phyloP scores from a whole-genome alignment of 2,329 filamentous ascomycete genomes.

The Clarireedia homoeocarpa region DNA sequence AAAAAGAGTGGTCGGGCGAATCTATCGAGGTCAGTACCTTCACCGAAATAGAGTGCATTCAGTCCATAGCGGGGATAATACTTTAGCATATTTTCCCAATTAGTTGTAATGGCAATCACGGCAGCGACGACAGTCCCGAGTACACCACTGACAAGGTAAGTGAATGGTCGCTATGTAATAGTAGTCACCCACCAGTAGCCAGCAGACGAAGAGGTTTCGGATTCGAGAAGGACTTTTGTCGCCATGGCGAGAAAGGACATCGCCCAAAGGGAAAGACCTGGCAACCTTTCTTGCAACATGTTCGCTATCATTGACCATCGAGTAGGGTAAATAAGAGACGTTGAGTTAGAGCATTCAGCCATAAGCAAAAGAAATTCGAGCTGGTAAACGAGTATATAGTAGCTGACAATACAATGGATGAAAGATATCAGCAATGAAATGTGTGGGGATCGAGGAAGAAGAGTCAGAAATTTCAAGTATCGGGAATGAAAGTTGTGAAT shows the following conservation, averaged over 20 bases:
- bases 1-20: neutral
- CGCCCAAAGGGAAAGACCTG: neutral
- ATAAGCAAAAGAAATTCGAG: too few relatives aligned
- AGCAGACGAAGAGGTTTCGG: neutral
- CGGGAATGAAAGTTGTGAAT: neutral
- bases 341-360: too few relatives aligned
- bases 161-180: neutral
- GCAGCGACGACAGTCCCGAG: conserved; percentile 3
- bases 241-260: neutral
- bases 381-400: too few relatives aligned
- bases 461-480: too few relatives aligned
- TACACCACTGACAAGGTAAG: neutral
- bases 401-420: too few relatives aligned
- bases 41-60: neutral
- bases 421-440: too few relatives aligned
- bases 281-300: neutral
- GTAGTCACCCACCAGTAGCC: conserved; percentile 10
- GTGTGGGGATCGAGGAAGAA: too few relatives aligned
- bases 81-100: conserved; percentile 11
- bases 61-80: neutral
- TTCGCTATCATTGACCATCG: neutral
- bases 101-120: conserved; percentile 1
- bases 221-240: neutral
- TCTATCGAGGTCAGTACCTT: conserved; percentile 1
- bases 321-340: too few relatives aligned